These are phyloP conservation scores for Cryoendolithus antarcticus DNA, from an alignment of 2,329 filamentous ascomycete species.

Conservation along the genomic window DNA sequence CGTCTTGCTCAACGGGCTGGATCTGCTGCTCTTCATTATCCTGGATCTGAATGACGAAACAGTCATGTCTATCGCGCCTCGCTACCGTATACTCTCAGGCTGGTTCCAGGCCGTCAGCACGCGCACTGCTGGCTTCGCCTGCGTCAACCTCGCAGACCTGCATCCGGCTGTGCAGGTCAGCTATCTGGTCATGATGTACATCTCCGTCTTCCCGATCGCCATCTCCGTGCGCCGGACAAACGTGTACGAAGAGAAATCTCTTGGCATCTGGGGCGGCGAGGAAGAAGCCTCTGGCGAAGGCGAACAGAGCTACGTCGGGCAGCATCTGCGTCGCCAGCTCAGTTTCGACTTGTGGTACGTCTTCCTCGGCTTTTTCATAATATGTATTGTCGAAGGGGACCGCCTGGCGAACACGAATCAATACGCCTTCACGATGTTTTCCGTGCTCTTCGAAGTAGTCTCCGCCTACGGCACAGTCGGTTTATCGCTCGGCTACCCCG, in stretches of 20 bases:
- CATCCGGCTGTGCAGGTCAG: slow-evolving; percentile 89
- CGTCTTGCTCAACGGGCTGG: slow-evolving; percentile 66
- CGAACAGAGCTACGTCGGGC: slow-evolving; percentile 72
- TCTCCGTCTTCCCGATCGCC: slow-evolving; percentile 91
- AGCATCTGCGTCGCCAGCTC: slow-evolving; percentile 82
- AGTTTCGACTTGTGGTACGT: slow-evolving; percentile 98
- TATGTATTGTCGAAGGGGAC: slow-evolving; percentile 72
- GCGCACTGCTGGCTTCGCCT: slow-evolving; percentile 79
- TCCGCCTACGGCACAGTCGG: slow-evolving; percentile 93
- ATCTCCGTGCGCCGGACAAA: slow-evolving; percentile 91
- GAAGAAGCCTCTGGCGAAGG: slow-evolving; percentile 40
- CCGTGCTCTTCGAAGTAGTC: slow-evolving; percentile 68
- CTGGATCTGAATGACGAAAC: slow-evolving; percentile 67
- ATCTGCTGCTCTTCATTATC: slow-evolving; percentile 83
- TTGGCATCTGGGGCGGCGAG: slow-evolving; percentile 56
- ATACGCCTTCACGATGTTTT: slow-evolving; percentile 38
- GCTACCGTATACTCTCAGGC: slow-evolving; percentile 69
- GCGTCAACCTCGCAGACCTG: slow-evolving; percentile 62
- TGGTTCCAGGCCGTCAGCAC: slow-evolving; percentile 86
- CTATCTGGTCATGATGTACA: slow-evolving; percentile 99
- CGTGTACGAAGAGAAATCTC: slow-evolving; percentile 84
- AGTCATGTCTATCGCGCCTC: slow-evolving; percentile 56
- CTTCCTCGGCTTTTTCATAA: slow-evolving; percentile 83
- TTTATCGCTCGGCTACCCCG: slow-evolving; percentile 69
- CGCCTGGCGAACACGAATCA: slow-evolving; percentile 52